Evolutionary conservation across 2,329 filamentous ascomycete species (phyloP), one percentile per base, ranked within the genome.

Genomic region (Aspergillus sp.): DNA sequence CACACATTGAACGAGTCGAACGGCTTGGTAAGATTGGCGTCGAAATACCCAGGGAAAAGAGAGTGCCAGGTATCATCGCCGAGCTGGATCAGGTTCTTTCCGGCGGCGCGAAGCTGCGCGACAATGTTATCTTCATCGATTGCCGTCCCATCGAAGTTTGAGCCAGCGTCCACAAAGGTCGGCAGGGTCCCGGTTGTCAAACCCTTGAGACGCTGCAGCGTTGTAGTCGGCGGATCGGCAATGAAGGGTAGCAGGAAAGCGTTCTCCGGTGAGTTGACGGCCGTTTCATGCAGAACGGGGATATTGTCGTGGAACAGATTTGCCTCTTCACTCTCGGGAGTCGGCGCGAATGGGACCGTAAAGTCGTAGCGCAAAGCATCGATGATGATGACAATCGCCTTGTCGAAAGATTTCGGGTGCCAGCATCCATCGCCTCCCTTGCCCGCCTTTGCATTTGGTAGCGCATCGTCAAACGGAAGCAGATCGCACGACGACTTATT

Each of bases 1-100:
- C 92, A 97, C 6, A 98, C 95, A 71, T 98, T 97, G 79, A 99
- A 96, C 62, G 94, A 98, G 74, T 98, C 94, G 75, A 96, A 99
- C 0, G 95, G 87, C 67, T 84, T 86, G 67, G 93, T 96, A 58
- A 97, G 86, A 58, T 94, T 90, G 9, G 87, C 80, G 73, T 96
- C 89, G 69, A 99, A 99, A 75, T 96, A 92, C n/a, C 84, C 91
- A 0, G 95, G 95, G 73, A 98, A 99, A 16, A 99, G 81, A 49
- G 91, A 85, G 65, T 92, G 90, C 95, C 95, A 99, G 4, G 95
- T 99, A 77, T 99, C 94, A 74, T 99, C 95, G n/a, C 95, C 95
- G 42, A 99, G 80, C 70, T 99, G 96, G 6, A 93, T 95, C 66
- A 99, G 86, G 64, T 85, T 90, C 81, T 92, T 90, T 39, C 87